A percentile compares a stretch with the other conserved stretches of the same genome.
Conservation (phyloP, 495 filamentous ascomycete genomes). For the Penicillium subrubescens region DNA sequence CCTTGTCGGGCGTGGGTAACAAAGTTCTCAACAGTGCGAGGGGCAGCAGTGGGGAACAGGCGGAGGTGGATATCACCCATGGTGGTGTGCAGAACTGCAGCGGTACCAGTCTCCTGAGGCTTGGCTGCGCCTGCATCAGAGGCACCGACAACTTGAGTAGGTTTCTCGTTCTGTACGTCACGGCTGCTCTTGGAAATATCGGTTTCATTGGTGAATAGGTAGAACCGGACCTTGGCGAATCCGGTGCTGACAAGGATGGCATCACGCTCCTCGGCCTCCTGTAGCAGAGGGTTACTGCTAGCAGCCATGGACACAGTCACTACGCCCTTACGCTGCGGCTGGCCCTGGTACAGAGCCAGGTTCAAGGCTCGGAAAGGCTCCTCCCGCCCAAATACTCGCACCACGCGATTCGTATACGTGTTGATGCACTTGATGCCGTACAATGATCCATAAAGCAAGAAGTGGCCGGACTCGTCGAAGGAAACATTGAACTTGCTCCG, state of each 20-base stretch:
- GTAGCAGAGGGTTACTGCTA: conserved; percentile 86
- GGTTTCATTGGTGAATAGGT: conserved; percentile 93
- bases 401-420: conserved; percentile 85
- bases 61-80: conserved; percentile 95
- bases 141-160: conserved; percentile 42
- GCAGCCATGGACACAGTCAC: conserved; percentile 98
- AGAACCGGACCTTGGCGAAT: conserved; percentile 89
- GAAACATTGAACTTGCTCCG: conserved; percentile 77
- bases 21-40: conserved; percentile 98
- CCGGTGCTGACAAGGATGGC: conserved; percentile 85
- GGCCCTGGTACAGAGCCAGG: conserved; percentile 91
- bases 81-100: conserved; percentile 87
- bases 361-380: conserved; percentile 83
- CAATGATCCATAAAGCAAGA: conserved; percentile 91
- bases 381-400: conserved; percentile 85
- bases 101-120: conserved; percentile 67
- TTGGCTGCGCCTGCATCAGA: conserved; percentile 57
- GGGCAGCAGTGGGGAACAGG: conserved; percentile 89
- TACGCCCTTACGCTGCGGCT: conserved; percentile 86
- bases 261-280: conserved; percentile 89
- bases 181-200: conserved; percentile 81
- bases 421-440: conserved; percentile 93
- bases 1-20: conserved; percentile 83
- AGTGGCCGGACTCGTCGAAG: conserved; percentile 95
- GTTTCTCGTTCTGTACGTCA: conserved; percentile 95